Conservation (phyloP, 257 asterid genomes). For the Nicotiana otophora region DNA sequence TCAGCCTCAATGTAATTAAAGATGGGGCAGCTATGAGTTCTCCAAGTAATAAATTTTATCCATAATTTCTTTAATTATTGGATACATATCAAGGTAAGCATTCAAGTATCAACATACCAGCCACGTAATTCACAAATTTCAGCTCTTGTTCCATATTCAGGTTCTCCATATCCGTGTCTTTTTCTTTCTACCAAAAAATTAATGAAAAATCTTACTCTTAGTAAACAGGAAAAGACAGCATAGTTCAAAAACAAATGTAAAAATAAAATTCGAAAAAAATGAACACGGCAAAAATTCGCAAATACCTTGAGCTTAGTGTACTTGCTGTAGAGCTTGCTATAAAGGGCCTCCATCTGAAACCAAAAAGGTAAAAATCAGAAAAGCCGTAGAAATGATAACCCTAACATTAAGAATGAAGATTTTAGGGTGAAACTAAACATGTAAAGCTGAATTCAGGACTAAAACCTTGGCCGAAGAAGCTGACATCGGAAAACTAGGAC, state of each 20-base stretch:
- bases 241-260: neutral
- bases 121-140: constrained; percentile 50
- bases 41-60: neutral
- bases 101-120: constrained; percentile 36
- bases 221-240: neutral
- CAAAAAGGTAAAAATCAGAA: neutral
- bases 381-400: neutral
- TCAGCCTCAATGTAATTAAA: neutral
- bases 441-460: neutral
- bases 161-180: constrained; percentile 51
- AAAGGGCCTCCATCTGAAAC: constrained; percentile 62
- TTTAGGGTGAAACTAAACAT: neutral
- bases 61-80: neutral
- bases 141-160: constrained; percentile 64
- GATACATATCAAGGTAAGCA: neutral
- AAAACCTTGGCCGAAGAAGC: neutral
- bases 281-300: neutral
- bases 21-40: neutral
- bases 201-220: neutral
- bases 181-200: constrained; percentile 41
- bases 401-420: neutral
- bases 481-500: neutral
- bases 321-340: constrained; percentile 57
- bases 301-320: constrained; percentile 61
- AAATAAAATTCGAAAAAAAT: neutral